Evolutionary conservation across 2,329 filamentous ascomycete species (phyloP), one percentile per base, ranked within the genome.

Genomic region (Colletotrichum truncatum): DNA sequence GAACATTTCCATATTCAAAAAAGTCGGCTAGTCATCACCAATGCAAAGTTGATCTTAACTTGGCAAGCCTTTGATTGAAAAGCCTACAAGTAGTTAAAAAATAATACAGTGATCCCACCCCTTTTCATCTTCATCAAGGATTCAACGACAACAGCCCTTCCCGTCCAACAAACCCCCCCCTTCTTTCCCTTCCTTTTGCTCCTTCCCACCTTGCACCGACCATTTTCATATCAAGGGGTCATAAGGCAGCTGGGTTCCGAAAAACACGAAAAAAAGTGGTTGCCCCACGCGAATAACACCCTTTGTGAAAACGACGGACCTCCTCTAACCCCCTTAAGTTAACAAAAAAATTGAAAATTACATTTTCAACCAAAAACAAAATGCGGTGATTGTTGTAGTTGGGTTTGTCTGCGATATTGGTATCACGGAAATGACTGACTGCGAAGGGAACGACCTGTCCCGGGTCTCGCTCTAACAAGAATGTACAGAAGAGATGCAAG

Each of bases 401-500:
- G 36, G 41, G 25, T 48, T 48, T 21, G 38, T 60, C 52, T 64
- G 59, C 60, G 58, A 64, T 64, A 66, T 59, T 66, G 66, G 66
- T 68, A 67, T 68, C 66, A 68, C 53, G 61, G 66, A 54, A 67
- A 66, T 36, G 65, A 69, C 65, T 64, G 67, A 69, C 41, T 62
- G 48, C 45, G 67, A 69, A 69, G 39, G 53, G 65, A 68, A 69
- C 57, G 67, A 69, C 67, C 67, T 60, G 62, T 60, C 67, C 65
- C 53, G 67, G 61, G 67, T 69, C 67, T 66, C 45, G 56, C 66
- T 66, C 52, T 66, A 66, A 66, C 23, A 34, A 43, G 36, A 63
- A 66, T 69, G 62, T 69, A 69, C 67, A 69, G 65, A 67, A 64
- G 39, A 68, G 60, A 67, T 16, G 18, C 30, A 25, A 16, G 48